A percentile compares a stretch with the other conserved stretches of the same genome.
These are phyloP conservation scores for Dorcoceras hygrometricum DNA, from an alignment of 257 asterid species.

Conservation along the genomic window DNA sequence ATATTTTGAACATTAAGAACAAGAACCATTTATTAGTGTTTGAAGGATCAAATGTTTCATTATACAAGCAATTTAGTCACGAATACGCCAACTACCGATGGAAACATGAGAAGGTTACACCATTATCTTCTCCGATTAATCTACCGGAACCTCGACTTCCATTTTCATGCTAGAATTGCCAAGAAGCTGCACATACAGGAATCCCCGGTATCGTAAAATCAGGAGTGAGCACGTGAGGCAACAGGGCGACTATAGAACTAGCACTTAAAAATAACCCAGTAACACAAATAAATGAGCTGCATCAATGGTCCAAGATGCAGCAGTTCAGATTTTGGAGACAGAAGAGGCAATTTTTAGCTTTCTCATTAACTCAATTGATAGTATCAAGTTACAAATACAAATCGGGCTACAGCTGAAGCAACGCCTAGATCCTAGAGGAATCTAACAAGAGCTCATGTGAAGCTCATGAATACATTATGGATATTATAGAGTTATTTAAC, in stretches of 20 bases:
- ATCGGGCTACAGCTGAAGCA: background rate
- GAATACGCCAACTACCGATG: background rate
- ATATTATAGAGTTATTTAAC: background rate
- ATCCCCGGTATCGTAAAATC: background rate
- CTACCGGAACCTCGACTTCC: constrained; percentile 84
- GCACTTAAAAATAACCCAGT: too few relatives aligned
- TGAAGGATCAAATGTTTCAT: constrained; percentile 5
- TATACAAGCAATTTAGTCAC: background rate
- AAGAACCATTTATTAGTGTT: background rate
- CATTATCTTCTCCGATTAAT: constrained; percentile 32
- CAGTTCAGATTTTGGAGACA: background rate
- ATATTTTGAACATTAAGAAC: background rate
- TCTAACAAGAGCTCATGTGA: background rate
- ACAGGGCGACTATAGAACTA: background rate
- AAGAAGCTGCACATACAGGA: constrained; percentile 48
- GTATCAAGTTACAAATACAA: background rate
- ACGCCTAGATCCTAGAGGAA: background rate
- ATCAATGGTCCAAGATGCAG: background rate
- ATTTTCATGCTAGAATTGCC: constrained; percentile 53
- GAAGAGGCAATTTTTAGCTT: background rate
- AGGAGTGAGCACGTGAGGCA: background rate
- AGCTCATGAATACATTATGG: background rate
- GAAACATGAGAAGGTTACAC: background rate
- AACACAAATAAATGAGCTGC: background rate
- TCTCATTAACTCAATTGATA: background rate